phyloP scores from a whole-genome alignment of 768 basidiomycete species.

The Pleurotus pulmonarius region DNA sequence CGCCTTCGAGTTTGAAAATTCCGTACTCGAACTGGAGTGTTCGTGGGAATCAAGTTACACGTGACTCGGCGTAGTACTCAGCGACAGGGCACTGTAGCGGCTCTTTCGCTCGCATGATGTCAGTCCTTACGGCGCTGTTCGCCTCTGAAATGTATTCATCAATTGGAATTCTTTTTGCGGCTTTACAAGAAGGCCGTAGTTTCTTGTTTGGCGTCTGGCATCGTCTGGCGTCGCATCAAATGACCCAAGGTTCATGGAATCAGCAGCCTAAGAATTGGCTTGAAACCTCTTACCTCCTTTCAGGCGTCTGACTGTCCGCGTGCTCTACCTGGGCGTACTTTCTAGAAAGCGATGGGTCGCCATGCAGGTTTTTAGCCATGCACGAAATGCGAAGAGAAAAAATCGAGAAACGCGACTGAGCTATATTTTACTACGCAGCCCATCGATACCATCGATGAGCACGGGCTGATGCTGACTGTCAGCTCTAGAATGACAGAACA shows the following conservation, averaged over 20 bases:
- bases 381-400: too few relatives aligned
- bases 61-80: constrained; percentile 7
- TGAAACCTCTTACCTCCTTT: neutral
- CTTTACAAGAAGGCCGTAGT: too few relatives aligned
- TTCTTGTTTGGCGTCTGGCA: too few relatives aligned
- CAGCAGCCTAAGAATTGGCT: neutral
- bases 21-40: constrained; percentile 9
- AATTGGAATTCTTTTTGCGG: neutral
- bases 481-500: neutral
- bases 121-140: too few relatives aligned
- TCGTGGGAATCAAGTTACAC: constrained; percentile 13
- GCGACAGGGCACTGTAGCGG: too few relatives aligned
- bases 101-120: too few relatives aligned
- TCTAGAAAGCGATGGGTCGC: too few relatives aligned
- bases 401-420: too few relatives aligned
- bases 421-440: too few relatives aligned
- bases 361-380: too few relatives aligned
- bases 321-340: neutral
- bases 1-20: constrained; percentile 13
- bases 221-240: neutral
- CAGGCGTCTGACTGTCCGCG: constrained; percentile 4
- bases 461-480: neutral
- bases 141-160: too few relatives aligned
- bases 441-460: neutral
- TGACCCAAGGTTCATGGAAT: neutral